phyloP scores from a whole-genome alignment of 2,329 filamentous ascomycete genomes.

The Rhytidhysteron rufulum region DNA sequence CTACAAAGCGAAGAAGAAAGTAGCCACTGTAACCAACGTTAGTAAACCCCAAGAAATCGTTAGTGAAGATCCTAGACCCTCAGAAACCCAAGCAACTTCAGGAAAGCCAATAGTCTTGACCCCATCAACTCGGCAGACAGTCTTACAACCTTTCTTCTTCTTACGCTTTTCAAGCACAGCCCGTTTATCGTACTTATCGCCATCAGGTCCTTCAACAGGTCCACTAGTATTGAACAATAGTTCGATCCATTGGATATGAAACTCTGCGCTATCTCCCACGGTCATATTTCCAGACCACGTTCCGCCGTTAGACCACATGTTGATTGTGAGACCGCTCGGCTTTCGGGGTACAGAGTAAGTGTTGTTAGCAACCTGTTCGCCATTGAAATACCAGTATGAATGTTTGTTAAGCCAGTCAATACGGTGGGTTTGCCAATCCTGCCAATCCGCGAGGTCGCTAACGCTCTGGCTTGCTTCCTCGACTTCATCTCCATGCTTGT shows the following conservation, averaged over 20 bases:
- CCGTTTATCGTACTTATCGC: slow-evolving; percentile 11
- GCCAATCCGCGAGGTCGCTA: slow-evolving; percentile 49
- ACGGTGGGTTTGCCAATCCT: slow-evolving; percentile 56
- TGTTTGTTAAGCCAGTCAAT: slow-evolving; percentile 56
- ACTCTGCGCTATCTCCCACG: slow-evolving; percentile 45
- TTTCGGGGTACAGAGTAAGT: slow-evolving; percentile 54
- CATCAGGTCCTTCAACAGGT: slow-evolving; percentile 21
- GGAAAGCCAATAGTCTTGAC: slow-evolving; percentile 30
- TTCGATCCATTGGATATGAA: slow-evolving; percentile 63
- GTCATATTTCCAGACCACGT: slow-evolving; percentile 59
- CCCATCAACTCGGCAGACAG: slow-evolving; percentile 36
- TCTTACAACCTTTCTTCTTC: slow-evolving; percentile 25
- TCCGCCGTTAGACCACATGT: slow-evolving; percentile 60
- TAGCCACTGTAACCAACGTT: slow-evolving; percentile 17
- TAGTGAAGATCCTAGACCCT: slow-evolving; percentile 7
- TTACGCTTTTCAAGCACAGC: slow-evolving; percentile 13
- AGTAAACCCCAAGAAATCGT: slow-evolving; percentile 26
- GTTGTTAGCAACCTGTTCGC: slow-evolving; percentile 49
- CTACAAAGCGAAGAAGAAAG: slow-evolving; percentile 17
- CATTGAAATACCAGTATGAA: slow-evolving; percentile 57
- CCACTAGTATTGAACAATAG: slow-evolving; percentile 50
- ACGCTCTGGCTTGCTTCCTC: slow-evolving; percentile 47
- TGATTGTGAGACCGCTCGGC: slow-evolving; percentile 52
- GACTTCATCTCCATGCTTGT: slow-evolving; percentile 42
- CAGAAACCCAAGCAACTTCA: slow-evolving; percentile 25